A percentile compares a stretch with the other conserved stretches of the same genome.
phyloP scores from a whole-genome alignment of 306 rosid species.

The Purshia tridentata region DNA sequence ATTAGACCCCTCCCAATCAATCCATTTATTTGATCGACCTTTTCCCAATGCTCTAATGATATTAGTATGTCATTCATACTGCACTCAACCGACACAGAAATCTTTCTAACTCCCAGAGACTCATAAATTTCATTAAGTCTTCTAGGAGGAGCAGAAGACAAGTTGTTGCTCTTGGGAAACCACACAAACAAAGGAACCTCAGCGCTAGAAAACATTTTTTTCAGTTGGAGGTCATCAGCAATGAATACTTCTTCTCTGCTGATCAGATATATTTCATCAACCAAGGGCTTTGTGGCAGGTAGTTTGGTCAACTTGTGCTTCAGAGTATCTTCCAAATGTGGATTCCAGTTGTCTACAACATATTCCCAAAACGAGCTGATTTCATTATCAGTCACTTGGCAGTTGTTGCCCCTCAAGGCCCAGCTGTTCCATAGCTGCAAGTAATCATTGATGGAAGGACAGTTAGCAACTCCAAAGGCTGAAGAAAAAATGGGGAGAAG shows the following conservation, averaged over 20 bases:
- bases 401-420: neutral
- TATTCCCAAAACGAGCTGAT: constrained; percentile 6
- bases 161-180: constrained; percentile 3
- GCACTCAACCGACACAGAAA: constrained; percentile 20
- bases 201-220: constrained; percentile 8
- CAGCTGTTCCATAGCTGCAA: constrained; percentile 26
- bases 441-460: constrained; percentile 21
- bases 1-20: constrained; percentile 16
- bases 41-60: constrained; percentile 1
- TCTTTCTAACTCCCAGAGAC: constrained; percentile 18
- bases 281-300: neutral
- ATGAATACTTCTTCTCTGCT: constrained; percentile 15
- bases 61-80: neutral
- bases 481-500: constrained; percentile 26
- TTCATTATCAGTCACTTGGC: constrained; percentile 8
- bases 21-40: neutral
- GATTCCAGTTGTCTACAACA: constrained; percentile 16
- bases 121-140: constrained; percentile 5
- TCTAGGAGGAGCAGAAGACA: neutral
- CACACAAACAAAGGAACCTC: constrained; percentile 18
- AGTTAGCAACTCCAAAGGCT: constrained; percentile 16
- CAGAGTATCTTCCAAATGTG: neutral
- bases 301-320: constrained; percentile 3
- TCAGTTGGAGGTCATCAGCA: constrained; percentile 23
- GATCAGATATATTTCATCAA: constrained; percentile 11